Conservation (phyloP, 2,329 filamentous ascomycete genomes). For the Ilyonectria sp. region DNA sequence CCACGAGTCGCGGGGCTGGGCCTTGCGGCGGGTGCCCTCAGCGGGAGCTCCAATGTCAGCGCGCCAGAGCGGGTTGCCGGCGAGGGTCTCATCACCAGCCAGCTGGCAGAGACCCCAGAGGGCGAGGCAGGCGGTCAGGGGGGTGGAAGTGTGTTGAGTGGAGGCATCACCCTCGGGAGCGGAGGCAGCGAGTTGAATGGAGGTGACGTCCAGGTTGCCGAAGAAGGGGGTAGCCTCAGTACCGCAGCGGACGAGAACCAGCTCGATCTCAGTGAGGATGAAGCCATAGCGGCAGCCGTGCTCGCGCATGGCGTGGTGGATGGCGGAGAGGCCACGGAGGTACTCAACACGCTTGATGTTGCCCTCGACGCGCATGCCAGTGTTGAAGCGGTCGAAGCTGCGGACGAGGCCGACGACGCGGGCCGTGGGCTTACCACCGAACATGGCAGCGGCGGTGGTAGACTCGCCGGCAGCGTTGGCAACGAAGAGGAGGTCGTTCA, state of each 20-base stretch:
- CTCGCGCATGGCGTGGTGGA: slow-evolving; percentile 94
- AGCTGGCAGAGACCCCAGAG: slow-evolving; percentile 85
- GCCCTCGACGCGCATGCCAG: slow-evolving; percentile 89
- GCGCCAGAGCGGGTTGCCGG: slow-evolving; percentile 74
- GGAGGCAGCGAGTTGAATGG: slow-evolving; percentile 69
- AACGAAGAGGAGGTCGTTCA: slow-evolving; percentile 74
- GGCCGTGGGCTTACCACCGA: slow-evolving; percentile 63
- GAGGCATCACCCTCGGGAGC: slow-evolving; percentile 49
- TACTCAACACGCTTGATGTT: slow-evolving; percentile 91
- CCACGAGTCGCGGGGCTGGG: slow-evolving; percentile 79
- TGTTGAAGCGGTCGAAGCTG: slow-evolving; percentile 95
- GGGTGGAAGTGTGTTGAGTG: slow-evolving; percentile 56
- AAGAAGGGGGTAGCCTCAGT: slow-evolving; percentile 82
- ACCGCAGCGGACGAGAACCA: slow-evolving; percentile 90
- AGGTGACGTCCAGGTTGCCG: slow-evolving; percentile 85
- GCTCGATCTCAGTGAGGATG: slow-evolving; percentile 96
- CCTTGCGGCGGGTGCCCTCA: slow-evolving; percentile 80
- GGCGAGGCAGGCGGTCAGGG: slow-evolving; percentile 80
- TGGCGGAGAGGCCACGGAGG: slow-evolving; percentile 85
- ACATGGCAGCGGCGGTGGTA: slow-evolving; percentile 68
- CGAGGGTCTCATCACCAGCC: slow-evolving; percentile 69
- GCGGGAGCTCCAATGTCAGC: slow-evolving; percentile 82
- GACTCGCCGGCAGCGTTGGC: slow-evolving; percentile 73
- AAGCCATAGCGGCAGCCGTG: slow-evolving; percentile 95
- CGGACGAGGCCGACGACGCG: slow-evolving; percentile 89